Percentiles rank a stretch among this genome's conserved stretches.
phyloP scores from a whole-genome alignment of 2,329 filamentous ascomycete genomes.

The Xylaria sp. region DNA sequence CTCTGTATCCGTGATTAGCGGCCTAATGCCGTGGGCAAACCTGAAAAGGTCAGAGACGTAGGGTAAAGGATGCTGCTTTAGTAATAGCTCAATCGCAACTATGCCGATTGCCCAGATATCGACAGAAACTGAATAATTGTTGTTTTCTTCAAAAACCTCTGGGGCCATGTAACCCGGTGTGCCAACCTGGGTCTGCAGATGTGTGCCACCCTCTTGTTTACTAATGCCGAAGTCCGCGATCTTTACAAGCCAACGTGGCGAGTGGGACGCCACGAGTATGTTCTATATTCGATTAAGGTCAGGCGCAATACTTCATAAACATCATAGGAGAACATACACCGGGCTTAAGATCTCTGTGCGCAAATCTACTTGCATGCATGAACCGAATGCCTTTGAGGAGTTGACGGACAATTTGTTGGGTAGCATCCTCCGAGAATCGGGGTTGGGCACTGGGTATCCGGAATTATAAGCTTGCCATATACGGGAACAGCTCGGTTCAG shows the following conservation, averaged over 20 bases:
- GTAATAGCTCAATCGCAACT: constrained; percentile 12
- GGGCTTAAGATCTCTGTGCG: constrained; percentile 25
- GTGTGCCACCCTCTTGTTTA: constrained; percentile 20
- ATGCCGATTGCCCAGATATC: constrained; percentile 25
- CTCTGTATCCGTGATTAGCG: constrained; percentile 18
- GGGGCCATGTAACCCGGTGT: constrained; percentile 17
- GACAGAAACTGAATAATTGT: constrained; percentile 20
- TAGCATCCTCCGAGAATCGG: constrained; percentile 11
- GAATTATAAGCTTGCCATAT: neutral
- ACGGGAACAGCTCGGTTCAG: neutral
- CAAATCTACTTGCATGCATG: constrained; percentile 24
- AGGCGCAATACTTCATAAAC: neutral
- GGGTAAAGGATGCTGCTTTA: constrained; percentile 15
- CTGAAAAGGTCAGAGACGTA: constrained; percentile 13
- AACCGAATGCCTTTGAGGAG: constrained; percentile 21
- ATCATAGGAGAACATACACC: neutral
- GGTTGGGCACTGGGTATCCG: constrained; percentile 5
- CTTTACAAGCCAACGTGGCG: constrained; percentile 20
- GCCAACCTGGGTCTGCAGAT: constrained; percentile 16
- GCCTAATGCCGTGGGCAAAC: neutral
- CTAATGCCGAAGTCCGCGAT: constrained; percentile 25
- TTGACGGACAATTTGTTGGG: constrained; percentile 18
- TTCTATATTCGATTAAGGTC: constrained; percentile 3
- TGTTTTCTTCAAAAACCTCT: constrained; percentile 3
- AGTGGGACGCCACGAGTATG: constrained; percentile 16